Conservation (phyloP, 495 filamentous ascomycete genomes). For the Aspergillus mulundensis region DNA sequence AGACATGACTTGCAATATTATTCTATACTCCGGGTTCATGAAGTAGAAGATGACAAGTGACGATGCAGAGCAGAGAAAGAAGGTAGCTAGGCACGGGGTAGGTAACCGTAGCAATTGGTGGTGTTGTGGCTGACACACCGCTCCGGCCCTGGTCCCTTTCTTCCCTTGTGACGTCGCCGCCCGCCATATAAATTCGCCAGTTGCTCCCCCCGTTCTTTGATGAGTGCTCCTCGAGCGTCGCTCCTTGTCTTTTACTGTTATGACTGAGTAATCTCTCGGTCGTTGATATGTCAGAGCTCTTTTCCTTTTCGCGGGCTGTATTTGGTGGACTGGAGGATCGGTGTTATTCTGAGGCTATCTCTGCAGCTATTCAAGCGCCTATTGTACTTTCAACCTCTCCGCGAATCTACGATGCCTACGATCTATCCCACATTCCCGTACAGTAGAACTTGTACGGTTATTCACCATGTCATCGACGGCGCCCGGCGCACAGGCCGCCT, state of each 20-base stretch:
- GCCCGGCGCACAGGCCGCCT: conserved; percentile 23
- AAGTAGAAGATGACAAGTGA: background rate
- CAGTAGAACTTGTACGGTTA: conserved; percentile 3
- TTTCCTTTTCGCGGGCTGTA: conserved; percentile 19
- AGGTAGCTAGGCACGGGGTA: background rate
- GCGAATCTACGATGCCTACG: conserved; percentile 7
- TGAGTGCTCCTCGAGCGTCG: conserved; percentile 11
- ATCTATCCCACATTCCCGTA: conserved; percentile 3
- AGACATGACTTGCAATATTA: background rate
- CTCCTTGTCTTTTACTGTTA: conserved; percentile 1
- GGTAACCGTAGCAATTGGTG: background rate
- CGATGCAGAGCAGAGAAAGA: background rate
- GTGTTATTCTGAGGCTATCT: conserved; percentile 20
- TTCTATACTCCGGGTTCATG: background rate
- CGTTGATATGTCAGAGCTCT: conserved; percentile 26
- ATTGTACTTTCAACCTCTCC: background rate
- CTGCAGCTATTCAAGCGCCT: background rate
- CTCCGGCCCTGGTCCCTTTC: conserved; percentile 8
- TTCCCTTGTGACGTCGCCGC: conserved; percentile 20
- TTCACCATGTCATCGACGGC: conserved; percentile 15
- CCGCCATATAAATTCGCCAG: conserved; percentile 9
- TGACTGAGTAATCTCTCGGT: conserved; percentile 8
- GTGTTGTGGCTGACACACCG: conserved; percentile 17
- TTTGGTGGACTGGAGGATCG: conserved; percentile 28
- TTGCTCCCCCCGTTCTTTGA: conserved; percentile 1